Base-by-base conservation (phyloP, 352 stramenopile species). In the Pythium utonaiense region DNA sequence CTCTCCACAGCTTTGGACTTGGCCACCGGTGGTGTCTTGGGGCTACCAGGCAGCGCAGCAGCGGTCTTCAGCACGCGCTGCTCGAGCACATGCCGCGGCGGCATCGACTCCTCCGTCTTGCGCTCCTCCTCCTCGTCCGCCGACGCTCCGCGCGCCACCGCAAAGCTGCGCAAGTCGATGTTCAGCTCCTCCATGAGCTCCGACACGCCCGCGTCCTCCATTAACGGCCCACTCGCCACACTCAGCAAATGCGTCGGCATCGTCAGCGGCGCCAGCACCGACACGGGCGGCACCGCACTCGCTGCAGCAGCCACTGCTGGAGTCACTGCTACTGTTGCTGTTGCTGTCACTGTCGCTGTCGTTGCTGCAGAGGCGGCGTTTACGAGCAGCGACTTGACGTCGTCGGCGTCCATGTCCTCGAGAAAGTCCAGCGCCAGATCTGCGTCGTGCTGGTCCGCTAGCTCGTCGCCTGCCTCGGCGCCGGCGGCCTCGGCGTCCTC, bases 51-150 rank as follows among this genome's bases (percentile, higher is more conserved):
- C 5, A 9, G 9, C 28, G 28, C 28, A 33, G 34, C n/a, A 7
- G 6, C 31, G 9, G 33, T 12, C n/a, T 47, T n/a, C n/a, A n/a
- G 41, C 41, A 24, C 31, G 58, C 57, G 60, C 16, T 68, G 69
- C 48, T 71, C 33, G 12, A 24, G 55, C 40, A 69, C 62, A 33
- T 64, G 50, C 5, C 27, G 64, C 8, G 69, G 66, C 9, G 71
- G 73, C 14, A 71, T 81, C 33, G 67, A 80, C 53, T 86, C 76
- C 34, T 87, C 78, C 8, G 72, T 86, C 59, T 88, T 85, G 25
- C 38, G 44, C 62, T 86, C 78, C 51, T 85, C 62, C 0, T 59
- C 60, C 13, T 61, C 67, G 2, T 36, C 44, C 40, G 40, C 14
- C 17, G 40, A 47, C 40, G 40, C 40, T 25, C 67, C 6, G 9